A percentile compares a stretch with the other conserved stretches of the same genome.
phyloP scores from a whole-genome alignment of 371 early-diverging fungal species.

The Lichtheimia ramosa region DNA sequence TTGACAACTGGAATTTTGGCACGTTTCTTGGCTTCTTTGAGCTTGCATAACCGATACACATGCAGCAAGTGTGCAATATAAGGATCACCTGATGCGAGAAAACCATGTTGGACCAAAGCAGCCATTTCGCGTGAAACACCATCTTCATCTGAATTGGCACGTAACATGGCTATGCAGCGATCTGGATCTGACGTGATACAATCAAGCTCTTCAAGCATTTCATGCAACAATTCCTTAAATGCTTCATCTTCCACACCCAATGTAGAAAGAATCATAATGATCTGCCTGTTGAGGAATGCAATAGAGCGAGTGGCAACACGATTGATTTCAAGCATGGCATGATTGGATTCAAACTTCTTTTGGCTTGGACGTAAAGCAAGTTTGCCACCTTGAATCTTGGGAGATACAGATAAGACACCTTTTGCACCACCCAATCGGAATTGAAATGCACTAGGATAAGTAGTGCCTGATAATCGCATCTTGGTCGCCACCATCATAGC shows the following conservation, averaged over 20 bases:
- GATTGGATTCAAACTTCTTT: slow-evolving; percentile 58
- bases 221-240: slow-evolving; percentile 42
- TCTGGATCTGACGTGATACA: slow-evolving; percentile 26
- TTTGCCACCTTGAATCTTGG: slow-evolving; percentile 18
- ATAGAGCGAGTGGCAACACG: slow-evolving; percentile 37
- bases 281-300: slow-evolving; percentile 63
- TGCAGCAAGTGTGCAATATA: slow-evolving; percentile 52
- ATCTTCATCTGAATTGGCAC: slow-evolving; percentile 41
- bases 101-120: slow-evolving; percentile 48
- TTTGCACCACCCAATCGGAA: slow-evolving; percentile 76
- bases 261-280: slow-evolving; percentile 58
- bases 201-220: slow-evolving; percentile 35
- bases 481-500: slow-evolving; percentile 42
- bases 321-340: slow-evolving; percentile 54
- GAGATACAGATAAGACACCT: slow-evolving; percentile 56
- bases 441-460: slow-evolving; percentile 70
- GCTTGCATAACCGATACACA: slow-evolving; percentile 40
- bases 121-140: slow-evolving; percentile 37
- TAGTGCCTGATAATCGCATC: slow-evolving; percentile 35
- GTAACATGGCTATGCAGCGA: slow-evolving; percentile 33
- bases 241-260: slow-evolving; percentile 55
- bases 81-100: slow-evolving; percentile 48
- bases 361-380: slow-evolving; percentile 62
- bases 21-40: slow-evolving; percentile 58
- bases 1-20: slow-evolving; percentile 60